Percentiles rank a stretch among this genome's conserved stretches.
These are phyloP conservation scores for Taphrina confusa DNA, from an alignment of 1,139 yeast genomes.

Conservation along the genomic window DNA sequence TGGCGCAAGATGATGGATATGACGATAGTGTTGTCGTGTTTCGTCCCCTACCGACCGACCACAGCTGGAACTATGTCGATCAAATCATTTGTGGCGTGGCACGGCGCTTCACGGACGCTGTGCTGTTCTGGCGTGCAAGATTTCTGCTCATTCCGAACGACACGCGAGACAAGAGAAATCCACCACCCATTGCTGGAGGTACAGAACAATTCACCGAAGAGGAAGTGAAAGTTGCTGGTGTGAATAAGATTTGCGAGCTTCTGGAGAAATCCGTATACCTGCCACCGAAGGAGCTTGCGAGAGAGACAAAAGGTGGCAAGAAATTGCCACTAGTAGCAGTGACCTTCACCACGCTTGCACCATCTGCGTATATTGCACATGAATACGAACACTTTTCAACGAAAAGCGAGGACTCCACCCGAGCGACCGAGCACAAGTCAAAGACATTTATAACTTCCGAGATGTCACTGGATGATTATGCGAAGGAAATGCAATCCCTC, in stretches of 20 bases:
- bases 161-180: slow-evolving; percentile 52
- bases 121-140: slow-evolving; percentile 67
- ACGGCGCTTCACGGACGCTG: slow-evolving; percentile 61
- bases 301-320: slow-evolving; percentile 51
- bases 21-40: slow-evolving; percentile 24
- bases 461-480: slow-evolving; percentile 51
- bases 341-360: slow-evolving; percentile 87
- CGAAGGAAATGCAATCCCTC: slow-evolving; percentile 65
- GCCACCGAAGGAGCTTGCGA: slow-evolving; percentile 39
- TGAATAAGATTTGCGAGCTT: slow-evolving; percentile 30
- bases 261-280: slow-evolving; percentile 39
- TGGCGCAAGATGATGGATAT: slow-evolving; percentile 32
- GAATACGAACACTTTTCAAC: slow-evolving; percentile 43
- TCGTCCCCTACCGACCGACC: slow-evolving; percentile 40
- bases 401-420: neutral
- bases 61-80: slow-evolving; percentile 91
- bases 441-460: slow-evolving; percentile 43
- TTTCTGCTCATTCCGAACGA: slow-evolving; percentile 78
- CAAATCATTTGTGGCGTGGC: slow-evolving; percentile 88
- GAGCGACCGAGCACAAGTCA: slow-evolving; percentile 4
- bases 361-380: slow-evolving; percentile 66
- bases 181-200: slow-evolving; percentile 45
- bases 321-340: slow-evolving; percentile 73
- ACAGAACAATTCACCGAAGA: slow-evolving; percentile 32
- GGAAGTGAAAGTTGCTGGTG: slow-evolving; percentile 27